These are phyloP conservation scores for Lentinus tigrinus DNA, from an alignment of 768 basidiomycete species.

Conservation along the genomic window DNA sequence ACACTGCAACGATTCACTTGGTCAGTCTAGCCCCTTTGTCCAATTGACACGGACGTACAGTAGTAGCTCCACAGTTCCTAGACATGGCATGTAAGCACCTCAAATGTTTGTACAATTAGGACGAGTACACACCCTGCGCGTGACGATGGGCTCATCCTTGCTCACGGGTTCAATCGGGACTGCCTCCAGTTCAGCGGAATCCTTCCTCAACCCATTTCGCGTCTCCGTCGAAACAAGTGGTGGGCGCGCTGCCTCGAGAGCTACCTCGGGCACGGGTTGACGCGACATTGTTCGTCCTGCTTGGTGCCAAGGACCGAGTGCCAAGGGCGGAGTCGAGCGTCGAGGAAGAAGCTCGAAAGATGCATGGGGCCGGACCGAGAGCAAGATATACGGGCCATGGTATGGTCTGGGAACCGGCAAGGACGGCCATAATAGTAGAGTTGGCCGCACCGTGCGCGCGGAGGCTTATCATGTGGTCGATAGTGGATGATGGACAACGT, in stretches of 20 bases:
- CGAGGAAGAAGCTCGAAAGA: too few relatives aligned
- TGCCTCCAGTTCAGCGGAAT: neutral
- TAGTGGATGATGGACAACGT: too few relatives aligned
- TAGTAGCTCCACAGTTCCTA: conserved; percentile 81
- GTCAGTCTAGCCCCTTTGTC: neutral
- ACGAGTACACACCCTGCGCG: conserved; percentile 37
- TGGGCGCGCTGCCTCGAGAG: neutral
- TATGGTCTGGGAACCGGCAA: too few relatives aligned
- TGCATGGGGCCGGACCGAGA: too few relatives aligned
- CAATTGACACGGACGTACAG: conserved; percentile 38
- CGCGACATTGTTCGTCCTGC: conserved; percentile 7
- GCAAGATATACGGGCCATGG: too few relatives aligned
- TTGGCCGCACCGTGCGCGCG: too few relatives aligned
- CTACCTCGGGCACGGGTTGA: conserved; percentile 8
- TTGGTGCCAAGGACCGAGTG: too few relatives aligned
- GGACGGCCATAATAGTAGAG: too few relatives aligned
- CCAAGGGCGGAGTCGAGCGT: too few relatives aligned
- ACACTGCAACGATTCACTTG: conserved; percentile 45
- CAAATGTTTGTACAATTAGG: neutral
- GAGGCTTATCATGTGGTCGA: too few relatives aligned
- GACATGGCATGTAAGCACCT: neutral
- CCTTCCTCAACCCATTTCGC: conserved; percentile 7
- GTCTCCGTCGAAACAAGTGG: conserved; percentile 3
- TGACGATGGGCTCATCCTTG: conserved; percentile 64
- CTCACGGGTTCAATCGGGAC: conserved; percentile 16